phyloP scores from a whole-genome alignment of 2,329 filamentous ascomycete genomes.

The Claviceps sorghi region DNA sequence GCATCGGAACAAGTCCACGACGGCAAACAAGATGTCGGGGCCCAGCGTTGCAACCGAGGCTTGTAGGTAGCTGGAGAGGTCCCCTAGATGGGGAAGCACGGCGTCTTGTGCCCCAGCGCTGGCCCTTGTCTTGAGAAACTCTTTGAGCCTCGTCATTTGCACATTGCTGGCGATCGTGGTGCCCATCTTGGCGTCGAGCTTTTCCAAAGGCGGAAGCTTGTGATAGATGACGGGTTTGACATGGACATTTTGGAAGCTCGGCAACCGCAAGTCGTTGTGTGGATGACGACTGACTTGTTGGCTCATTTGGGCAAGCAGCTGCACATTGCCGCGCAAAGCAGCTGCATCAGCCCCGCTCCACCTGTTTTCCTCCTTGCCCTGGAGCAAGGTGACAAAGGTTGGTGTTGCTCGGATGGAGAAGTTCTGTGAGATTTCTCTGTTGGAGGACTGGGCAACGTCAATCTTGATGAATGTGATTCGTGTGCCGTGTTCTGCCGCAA shows the following conservation, averaged over 20 bases:
- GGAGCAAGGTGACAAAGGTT: conserved; percentile 75
- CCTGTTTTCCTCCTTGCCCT: conserved; percentile 58
- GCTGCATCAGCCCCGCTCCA: conserved; percentile 67
- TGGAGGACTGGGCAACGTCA: conserved; percentile 53
- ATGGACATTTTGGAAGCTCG: conserved; percentile 50
- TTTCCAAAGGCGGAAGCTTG: conserved; percentile 70
- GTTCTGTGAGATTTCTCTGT: conserved; percentile 46
- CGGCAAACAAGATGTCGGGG: conserved; percentile 55
- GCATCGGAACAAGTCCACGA: conserved; percentile 73
- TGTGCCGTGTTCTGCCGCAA: conserved; percentile 57
- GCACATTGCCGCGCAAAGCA: conserved; percentile 55
- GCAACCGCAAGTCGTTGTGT: conserved; percentile 57
- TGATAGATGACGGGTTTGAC: conserved; percentile 56
- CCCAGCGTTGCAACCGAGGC: conserved; percentile 41
- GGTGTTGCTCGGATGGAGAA: conserved; percentile 66
- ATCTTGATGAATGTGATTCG: conserved; percentile 67
- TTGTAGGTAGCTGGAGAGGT: conserved; percentile 48
- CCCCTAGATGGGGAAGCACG: conserved; percentile 53
- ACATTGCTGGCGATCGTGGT: conserved; percentile 35
- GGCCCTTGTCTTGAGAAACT: conserved; percentile 54
- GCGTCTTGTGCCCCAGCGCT: conserved; percentile 47
- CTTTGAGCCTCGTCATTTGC: conserved; percentile 47
- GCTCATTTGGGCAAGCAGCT: conserved; percentile 60
- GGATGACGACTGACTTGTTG: conserved; percentile 51
- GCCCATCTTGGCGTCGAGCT: conserved; percentile 68